Evolutionary conservation across 805 yeast genomes (phyloP).

Genomic region (Nakazawaea molendinolei): DNA sequence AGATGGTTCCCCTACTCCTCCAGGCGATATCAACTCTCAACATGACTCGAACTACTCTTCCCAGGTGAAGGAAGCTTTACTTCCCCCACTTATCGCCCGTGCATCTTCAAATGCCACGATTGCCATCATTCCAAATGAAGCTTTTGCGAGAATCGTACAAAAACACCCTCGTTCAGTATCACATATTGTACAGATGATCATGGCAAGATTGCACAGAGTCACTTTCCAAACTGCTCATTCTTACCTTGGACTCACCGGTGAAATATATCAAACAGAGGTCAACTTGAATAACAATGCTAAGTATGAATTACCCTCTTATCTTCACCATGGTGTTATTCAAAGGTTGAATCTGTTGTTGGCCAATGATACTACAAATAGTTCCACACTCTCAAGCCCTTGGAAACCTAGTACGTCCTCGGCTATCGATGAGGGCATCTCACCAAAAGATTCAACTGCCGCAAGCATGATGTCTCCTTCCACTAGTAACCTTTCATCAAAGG

Average conservation of each 20-base stretch:
- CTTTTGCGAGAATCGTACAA: conserved; percentile 64
- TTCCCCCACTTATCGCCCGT: conserved; percentile 50
- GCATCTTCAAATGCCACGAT: conserved; percentile 76
- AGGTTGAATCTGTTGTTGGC: conserved; percentile 24
- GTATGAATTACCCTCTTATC: conserved; percentile 54
- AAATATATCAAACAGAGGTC: conserved; percentile 71
- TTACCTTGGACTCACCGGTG: conserved; percentile 78
- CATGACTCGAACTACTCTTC: neutral
- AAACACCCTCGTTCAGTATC: conserved; percentile 87
- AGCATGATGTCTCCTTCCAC: neutral
- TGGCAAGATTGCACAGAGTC: conserved; percentile 81
- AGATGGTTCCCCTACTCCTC: conserved; percentile 11
- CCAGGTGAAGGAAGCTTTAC: neutral
- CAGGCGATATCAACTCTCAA: neutral
- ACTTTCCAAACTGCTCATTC: conserved; percentile 87
- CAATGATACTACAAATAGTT: neutral
- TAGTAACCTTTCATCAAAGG: neutral
- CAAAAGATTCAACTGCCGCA: neutral
- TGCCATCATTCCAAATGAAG: conserved; percentile 83
- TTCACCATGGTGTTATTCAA: conserved; percentile 50
- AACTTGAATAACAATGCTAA: conserved; percentile 45
- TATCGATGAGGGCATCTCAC: no score
- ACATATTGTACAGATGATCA: conserved; percentile 88
- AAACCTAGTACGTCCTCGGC: neutral
- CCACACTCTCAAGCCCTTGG: no score